These are phyloP conservation scores for Aspergillus nanangensis DNA, from an alignment of 495 filamentous ascomycete genomes.

Conservation along the genomic window DNA sequence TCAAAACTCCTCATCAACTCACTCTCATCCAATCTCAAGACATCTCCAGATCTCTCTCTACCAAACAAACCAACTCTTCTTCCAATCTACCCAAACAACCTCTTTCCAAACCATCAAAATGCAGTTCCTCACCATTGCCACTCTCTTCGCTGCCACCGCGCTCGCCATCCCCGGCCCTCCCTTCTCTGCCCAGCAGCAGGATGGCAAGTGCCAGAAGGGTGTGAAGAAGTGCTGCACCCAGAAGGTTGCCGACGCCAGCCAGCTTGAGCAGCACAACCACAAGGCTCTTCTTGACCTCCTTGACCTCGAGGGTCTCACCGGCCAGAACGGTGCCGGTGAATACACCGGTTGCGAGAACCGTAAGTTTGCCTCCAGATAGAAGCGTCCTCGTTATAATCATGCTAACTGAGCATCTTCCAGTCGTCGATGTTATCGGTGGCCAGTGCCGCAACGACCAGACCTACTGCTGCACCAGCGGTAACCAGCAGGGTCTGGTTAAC, in stretches of 20 bases:
- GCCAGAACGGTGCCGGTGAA: not conserved
- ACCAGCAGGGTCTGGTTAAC: not conserved
- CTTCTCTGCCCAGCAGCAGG: not conserved
- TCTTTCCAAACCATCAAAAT: conserved; percentile 6
- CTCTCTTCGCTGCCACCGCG: conserved; percentile 8
- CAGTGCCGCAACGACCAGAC: not conserved
- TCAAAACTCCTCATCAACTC: not conserved
- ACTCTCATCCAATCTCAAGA: not conserved
- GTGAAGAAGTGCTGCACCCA: not conserved
- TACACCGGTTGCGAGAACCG: not conserved
- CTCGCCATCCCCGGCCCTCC: not conserved
- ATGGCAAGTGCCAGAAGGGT: not conserved
- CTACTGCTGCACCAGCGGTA: too few species aligned
- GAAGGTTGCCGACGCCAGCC: not conserved
- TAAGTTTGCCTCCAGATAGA: not conserved
- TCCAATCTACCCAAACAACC: not conserved
- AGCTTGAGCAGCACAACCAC: not conserved
- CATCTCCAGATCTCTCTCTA: too few species aligned
- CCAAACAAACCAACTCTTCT: not conserved
- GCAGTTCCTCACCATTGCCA: conserved; percentile 7
- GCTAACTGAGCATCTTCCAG: not conserved
- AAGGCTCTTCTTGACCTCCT: not conserved
- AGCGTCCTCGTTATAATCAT: too few species aligned
- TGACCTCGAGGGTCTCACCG: not conserved
- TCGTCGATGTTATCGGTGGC: not conserved